A percentile compares a stretch with the other conserved stretches of the same genome.
phyloP scores from a whole-genome alignment of 371 early-diverging fungal species.

The Apophysomyces sp. region DNA sequence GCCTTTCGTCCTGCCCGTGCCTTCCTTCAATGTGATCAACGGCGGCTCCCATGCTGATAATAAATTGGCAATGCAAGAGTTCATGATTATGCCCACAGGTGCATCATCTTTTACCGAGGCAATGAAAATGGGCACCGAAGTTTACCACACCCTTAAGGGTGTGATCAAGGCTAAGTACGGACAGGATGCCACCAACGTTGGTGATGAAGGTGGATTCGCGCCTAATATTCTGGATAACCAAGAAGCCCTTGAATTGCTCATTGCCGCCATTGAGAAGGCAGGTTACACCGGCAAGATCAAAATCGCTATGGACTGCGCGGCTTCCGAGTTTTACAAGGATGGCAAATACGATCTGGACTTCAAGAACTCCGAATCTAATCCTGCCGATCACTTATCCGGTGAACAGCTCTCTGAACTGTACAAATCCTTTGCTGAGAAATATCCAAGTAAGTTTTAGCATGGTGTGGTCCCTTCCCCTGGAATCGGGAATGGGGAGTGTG shows the following conservation, averaged over 20 bases:
- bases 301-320: constrained; percentile 99
- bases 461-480: not conserved
- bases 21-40: constrained; percentile 99
- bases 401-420: constrained; percentile 89
- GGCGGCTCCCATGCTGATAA: constrained; percentile 99
- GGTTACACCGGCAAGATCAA: constrained; percentile 95
- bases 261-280: constrained; percentile 87
- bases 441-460: constrained; percentile 63
- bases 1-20: constrained; percentile 94
- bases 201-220: constrained; percentile 99
- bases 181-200: constrained; percentile 98
- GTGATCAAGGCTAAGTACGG: constrained; percentile 99
- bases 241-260: constrained; percentile 96
- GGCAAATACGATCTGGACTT: constrained; percentile 97
- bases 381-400: constrained; percentile 73
- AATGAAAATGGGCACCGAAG: constrained; percentile 97
- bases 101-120: constrained; percentile 94
- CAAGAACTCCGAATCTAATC: constrained; percentile 89
- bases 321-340: constrained; percentile 97
- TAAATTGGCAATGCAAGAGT: constrained; percentile 99
- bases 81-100: constrained; percentile 99
- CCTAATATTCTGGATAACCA: constrained; percentile 98
- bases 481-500: not conserved
- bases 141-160: constrained; percentile 93
- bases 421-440: constrained; percentile 80